Conservation (phyloP, 1,139 yeast genomes). For the Geotrichum klebahnii region DNA sequence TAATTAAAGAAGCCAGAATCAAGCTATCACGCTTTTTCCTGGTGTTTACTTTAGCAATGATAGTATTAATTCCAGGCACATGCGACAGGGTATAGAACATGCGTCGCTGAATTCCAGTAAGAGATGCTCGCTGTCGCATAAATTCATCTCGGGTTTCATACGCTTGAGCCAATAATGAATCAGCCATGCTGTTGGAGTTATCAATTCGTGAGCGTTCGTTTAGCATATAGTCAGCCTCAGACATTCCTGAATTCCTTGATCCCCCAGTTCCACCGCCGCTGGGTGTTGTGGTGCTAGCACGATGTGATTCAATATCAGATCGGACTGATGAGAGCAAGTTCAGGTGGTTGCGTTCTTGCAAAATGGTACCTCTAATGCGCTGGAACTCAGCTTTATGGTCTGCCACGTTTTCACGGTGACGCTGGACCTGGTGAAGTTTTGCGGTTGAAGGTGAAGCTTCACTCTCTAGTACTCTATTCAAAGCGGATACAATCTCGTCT, state of each 20-base stretch:
- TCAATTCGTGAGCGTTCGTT: conserved; percentile 75
- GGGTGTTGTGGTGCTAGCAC: conserved; percentile 42
- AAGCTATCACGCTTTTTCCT: conserved; percentile 84
- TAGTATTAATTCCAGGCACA: conserved; percentile 77
- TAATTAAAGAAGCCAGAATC: conserved; percentile 71
- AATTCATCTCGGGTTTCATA: conserved; percentile 86
- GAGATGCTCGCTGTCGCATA: conserved; percentile 59
- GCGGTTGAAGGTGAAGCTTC: conserved; percentile 62
- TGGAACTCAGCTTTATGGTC: conserved; percentile 66
- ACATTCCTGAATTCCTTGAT: conserved; percentile 36
- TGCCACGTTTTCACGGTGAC: conserved; percentile 71
- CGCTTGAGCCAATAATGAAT: conserved; percentile 74
- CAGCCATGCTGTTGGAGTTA: conserved; percentile 70
- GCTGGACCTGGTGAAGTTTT: conserved; percentile 72
- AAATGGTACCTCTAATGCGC: conserved; percentile 56
- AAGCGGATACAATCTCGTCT: conserved; percentile 42
- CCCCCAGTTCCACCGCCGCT: conserved; percentile 60
- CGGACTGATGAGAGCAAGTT: conserved; percentile 73
- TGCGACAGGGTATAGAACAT: conserved; percentile 58
- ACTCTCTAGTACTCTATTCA: conserved; percentile 50
- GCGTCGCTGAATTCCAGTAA: conserved; percentile 62
- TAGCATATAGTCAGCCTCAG: conserved; percentile 64
- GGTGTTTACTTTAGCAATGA: conserved; percentile 77
- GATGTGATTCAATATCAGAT: conserved; percentile 64
- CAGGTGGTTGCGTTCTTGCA: conserved; percentile 70